Evolutionary conservation across 768 basidiomycete genomes (phyloP).

Genomic region (Paxillus involutus): DNA sequence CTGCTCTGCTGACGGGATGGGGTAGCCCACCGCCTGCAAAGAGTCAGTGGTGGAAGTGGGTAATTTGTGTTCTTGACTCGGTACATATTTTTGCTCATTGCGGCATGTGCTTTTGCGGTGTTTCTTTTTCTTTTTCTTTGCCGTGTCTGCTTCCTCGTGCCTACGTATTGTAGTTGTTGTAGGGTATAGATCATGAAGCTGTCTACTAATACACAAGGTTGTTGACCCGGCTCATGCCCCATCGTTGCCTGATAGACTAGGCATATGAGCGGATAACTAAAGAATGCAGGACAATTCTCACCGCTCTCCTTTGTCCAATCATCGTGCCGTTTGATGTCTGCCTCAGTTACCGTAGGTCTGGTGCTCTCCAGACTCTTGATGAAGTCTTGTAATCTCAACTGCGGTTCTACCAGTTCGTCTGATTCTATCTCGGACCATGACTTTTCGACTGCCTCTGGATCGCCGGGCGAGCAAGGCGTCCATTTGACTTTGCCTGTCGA

Average conservation of each 20-base stretch:
- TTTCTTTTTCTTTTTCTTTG: slow-evolving; percentile 1
- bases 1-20: not conserved
- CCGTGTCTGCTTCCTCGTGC: not conserved
- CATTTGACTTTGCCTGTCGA: slow-evolving; percentile 49
- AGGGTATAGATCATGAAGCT: slow-evolving; percentile 22
- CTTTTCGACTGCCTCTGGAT: slow-evolving; percentile 81
- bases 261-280: not conserved
- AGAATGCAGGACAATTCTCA: slow-evolving; percentile 32
- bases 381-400: slow-evolving; percentile 77
- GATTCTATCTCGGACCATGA: slow-evolving; percentile 86
- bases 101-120: slow-evolving; percentile 7
- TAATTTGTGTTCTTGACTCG: slow-evolving; percentile 1
- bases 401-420: slow-evolving; percentile 89
- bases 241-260: slow-evolving; percentile 24
- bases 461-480: slow-evolving; percentile 97
- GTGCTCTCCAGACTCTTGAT: slow-evolving; percentile 74
- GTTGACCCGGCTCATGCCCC: slow-evolving; percentile 24
- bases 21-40: not conserved
- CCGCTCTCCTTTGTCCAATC: slow-evolving; percentile 86
- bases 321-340: slow-evolving; percentile 83
- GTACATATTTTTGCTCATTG: no score
- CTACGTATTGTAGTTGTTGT: slow-evolving; percentile 21
- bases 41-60: not conserved
- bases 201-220: not conserved
- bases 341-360: slow-evolving; percentile 84